A percentile compares a stretch with the other conserved stretches of the same genome.
Conservation (phyloP, 2,329 filamentous ascomycete genomes). For the Periconia macrospinosa region DNA sequence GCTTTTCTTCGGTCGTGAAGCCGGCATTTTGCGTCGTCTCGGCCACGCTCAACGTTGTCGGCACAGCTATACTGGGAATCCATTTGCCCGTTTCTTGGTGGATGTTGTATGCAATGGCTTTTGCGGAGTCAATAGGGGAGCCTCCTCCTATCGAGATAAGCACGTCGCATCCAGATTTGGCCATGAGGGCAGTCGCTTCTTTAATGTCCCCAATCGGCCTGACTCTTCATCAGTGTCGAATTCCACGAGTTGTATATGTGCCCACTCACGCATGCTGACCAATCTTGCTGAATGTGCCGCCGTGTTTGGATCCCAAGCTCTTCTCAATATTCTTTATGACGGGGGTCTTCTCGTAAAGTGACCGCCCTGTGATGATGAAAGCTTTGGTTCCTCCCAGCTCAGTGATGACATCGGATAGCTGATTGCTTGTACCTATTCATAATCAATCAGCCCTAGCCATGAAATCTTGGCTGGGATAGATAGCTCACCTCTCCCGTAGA, state of each 20-base stretch:
- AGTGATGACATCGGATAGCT: constrained; percentile 32
- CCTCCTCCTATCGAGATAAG: constrained; percentile 49
- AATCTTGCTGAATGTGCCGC: constrained; percentile 58
- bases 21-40: constrained; percentile 58
- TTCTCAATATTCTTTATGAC: constrained; percentile 57
- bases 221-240: constrained; percentile 11
- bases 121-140: constrained; percentile 54
- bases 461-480: not conserved
- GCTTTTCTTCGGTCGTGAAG: constrained; percentile 54
- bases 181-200: constrained; percentile 39
- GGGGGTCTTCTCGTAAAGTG: constrained; percentile 57
- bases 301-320: constrained; percentile 51
- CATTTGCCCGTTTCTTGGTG: constrained; percentile 42
- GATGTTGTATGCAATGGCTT: constrained; percentile 43
- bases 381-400: constrained; percentile 50
- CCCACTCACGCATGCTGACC: constrained; percentile 56
- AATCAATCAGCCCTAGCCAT: not conserved
- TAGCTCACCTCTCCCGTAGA: constrained; percentile 37
- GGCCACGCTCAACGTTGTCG: constrained; percentile 51
- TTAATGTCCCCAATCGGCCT: constrained; percentile 40
- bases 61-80: constrained; percentile 43
- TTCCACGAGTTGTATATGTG: constrained; percentile 25
- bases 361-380: constrained; percentile 59
- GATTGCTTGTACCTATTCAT: constrained; percentile 33
- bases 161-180: constrained; percentile 39